Conservation (phyloP, 73 alveolate species). For the Uronychia setigera region DNA sequence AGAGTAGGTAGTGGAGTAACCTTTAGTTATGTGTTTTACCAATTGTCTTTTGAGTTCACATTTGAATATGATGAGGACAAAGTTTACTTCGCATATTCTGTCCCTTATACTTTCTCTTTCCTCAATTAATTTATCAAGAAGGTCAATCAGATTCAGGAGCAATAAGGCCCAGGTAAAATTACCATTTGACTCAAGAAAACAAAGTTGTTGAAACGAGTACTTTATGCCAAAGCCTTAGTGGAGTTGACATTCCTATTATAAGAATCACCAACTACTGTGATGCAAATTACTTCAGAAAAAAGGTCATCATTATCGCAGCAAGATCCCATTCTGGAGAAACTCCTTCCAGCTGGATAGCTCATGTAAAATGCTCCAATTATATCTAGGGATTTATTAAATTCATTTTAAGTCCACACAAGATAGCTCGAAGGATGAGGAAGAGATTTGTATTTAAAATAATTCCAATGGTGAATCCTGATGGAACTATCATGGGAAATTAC, state of each 20-base stretch:
- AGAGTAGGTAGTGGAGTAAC: conserved; percentile 42
- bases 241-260: conserved; percentile 78
- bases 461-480: conserved; percentile 93
- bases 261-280: conserved; percentile 63
- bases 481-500: conserved; percentile 82
- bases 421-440: conserved; percentile 60
- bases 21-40: conserved; percentile 44
- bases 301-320: conserved; percentile 67
- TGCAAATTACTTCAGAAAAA: conserved; percentile 24
- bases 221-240: conserved; percentile 74
- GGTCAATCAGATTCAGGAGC: conserved; percentile 4
- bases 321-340: conserved; percentile 90
- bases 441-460: conserved; percentile 73
- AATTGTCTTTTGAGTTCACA: conserved; percentile 80
- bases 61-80: conserved; percentile 82
- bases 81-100: conserved; percentile 84
- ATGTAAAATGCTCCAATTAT: conserved; percentile 9
- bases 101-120: conserved; percentile 87
- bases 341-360: conserved; percentile 76
- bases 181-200: not conserved
- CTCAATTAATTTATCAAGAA: conserved; percentile 30
- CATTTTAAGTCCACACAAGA: conserved; percentile 38
- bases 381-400: conserved; percentile 66
- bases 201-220: conserved; percentile 8
- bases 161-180: not conserved